Evolutionary conservation across 176 grass and related monocot genomes (phyloP).

Genomic region (Zoysia japonica): DNA sequence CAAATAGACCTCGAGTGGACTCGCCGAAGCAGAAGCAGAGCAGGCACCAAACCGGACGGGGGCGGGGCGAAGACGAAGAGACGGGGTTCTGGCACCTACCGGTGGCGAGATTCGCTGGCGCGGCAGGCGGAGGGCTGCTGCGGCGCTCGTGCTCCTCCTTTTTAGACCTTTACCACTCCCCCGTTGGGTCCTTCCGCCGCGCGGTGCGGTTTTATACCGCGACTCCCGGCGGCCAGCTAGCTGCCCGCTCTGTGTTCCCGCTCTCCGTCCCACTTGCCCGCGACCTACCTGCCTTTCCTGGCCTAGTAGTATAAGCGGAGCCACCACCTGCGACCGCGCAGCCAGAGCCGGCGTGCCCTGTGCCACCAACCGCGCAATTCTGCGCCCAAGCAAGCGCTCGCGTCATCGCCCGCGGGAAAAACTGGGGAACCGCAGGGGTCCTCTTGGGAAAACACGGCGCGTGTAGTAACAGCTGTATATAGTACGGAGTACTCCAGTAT

Average conservation of each 20-base stretch:
- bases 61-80: too few species aligned
- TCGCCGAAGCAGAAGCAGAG: constrained; percentile 9
- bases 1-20: constrained; percentile 8
- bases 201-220: constrained; percentile 34
- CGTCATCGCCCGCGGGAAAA: background rate
- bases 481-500: too few species aligned
- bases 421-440: background rate
- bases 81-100: constrained; percentile 21
- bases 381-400: background rate
- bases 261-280: constrained; percentile 23
- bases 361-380: constrained; percentile 35
- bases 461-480: too few species aligned
- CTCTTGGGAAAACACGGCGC: too few species aligned
- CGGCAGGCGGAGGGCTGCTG: background rate
- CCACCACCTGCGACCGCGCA: constrained; percentile 15
- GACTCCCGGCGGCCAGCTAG: constrained; percentile 5
- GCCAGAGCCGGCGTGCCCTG: constrained; percentile 20
- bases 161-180: too few species aligned
- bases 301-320: too few species aligned
- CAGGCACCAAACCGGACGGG: background rate
- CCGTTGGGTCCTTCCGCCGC: background rate
- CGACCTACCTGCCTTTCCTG: constrained; percentile 36
- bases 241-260: background rate
- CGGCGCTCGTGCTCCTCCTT: too few species aligned
- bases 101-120: constrained; percentile 19